These are phyloP conservation scores for Peronosclerospora sorghi DNA, from an alignment of 352 stramenopile genomes.

Conservation along the genomic window DNA sequence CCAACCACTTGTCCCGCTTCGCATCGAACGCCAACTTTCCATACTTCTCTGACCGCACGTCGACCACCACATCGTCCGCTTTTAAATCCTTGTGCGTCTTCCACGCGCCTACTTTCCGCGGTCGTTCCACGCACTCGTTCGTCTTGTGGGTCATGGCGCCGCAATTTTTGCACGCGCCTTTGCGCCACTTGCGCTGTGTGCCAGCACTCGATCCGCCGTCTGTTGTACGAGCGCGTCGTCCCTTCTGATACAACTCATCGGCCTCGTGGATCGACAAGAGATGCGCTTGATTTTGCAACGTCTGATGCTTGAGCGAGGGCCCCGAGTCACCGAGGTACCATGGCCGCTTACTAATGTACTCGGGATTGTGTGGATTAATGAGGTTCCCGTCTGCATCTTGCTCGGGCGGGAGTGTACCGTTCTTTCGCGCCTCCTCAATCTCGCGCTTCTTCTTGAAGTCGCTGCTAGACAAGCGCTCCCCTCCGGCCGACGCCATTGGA, in stretches of 20 bases:
- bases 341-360: conserved; percentile 98
- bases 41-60: conserved; percentile 80
- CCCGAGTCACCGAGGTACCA: conserved; percentile 96
- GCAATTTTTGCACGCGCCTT: conserved; percentile 92
- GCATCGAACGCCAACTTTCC: conserved; percentile 95
- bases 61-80: conserved; percentile 72
- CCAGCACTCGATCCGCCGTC: not conserved
- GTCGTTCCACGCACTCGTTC: conserved; percentile 88
- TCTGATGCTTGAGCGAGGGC: conserved; percentile 93
- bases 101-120: conserved; percentile 86
- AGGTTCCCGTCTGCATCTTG: conserved; percentile 90
- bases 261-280: conserved; percentile 85
- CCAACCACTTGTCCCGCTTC: conserved; percentile 96
- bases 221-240: conserved; percentile 11
- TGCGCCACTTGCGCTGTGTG: conserved; percentile 59
- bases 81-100: conserved; percentile 88
- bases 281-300: conserved; percentile 84
- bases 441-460: conserved; percentile 85
- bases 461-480: conserved; percentile 60
- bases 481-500: conserved; percentile 50
- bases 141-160: conserved; percentile 89
- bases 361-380: conserved; percentile 99
- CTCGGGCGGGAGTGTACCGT: conserved; percentile 77
- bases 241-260: conserved; percentile 66
- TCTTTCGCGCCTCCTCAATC: conserved; percentile 85